Percentiles rank a stretch among this genome's conserved stretches.
phyloP scores from a whole-genome alignment of 768 basidiomycete genomes.

The Chiua virens region DNA sequence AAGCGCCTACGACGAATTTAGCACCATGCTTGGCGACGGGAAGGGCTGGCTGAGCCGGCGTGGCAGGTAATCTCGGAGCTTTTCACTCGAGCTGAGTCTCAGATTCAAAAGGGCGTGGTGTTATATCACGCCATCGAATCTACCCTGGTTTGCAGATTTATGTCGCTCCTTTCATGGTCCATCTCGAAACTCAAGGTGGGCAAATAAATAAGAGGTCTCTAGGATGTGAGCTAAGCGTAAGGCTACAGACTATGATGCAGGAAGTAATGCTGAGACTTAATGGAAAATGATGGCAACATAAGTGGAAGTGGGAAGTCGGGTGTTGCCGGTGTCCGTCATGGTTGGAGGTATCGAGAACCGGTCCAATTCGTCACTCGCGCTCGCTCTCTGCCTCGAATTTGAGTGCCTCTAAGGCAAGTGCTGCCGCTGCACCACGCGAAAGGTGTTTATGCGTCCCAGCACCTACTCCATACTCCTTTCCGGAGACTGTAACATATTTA shows the following conservation, averaged over 20 bases:
- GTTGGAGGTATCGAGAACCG: neutral
- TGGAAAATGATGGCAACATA: constrained; percentile 1
- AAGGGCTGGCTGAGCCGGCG: neutral
- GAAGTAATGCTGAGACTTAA: neutral
- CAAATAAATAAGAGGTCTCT: constrained; percentile 13
- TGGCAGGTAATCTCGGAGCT: constrained; percentile 8
- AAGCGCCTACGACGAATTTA: constrained; percentile 13
- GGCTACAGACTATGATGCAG: constrained; percentile 8
- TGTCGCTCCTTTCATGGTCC: constrained; percentile 5
- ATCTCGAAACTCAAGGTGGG: neutral
- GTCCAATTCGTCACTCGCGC: constrained; percentile 9
- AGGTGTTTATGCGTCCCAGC: constrained; percentile 51
- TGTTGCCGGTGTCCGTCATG: neutral
- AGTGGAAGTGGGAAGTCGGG: neutral
- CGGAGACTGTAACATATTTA: constrained; percentile 43
- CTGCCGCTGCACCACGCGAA: constrained; percentile 45
- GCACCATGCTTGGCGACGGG: constrained; percentile 5
- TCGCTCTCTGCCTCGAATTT: constrained; percentile 21
- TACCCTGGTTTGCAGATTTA: neutral
- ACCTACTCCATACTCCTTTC: constrained; percentile 47
- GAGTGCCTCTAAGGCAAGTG: constrained; percentile 37
- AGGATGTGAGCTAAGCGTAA: constrained; percentile 2
- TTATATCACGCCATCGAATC: constrained; percentile 11
- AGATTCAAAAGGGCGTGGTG: constrained; percentile 3
- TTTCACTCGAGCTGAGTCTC: constrained; percentile 6